These are phyloP conservation scores for Penicillium diatomitis DNA, from an alignment of 495 filamentous ascomycete genomes.

Conservation along the genomic window DNA sequence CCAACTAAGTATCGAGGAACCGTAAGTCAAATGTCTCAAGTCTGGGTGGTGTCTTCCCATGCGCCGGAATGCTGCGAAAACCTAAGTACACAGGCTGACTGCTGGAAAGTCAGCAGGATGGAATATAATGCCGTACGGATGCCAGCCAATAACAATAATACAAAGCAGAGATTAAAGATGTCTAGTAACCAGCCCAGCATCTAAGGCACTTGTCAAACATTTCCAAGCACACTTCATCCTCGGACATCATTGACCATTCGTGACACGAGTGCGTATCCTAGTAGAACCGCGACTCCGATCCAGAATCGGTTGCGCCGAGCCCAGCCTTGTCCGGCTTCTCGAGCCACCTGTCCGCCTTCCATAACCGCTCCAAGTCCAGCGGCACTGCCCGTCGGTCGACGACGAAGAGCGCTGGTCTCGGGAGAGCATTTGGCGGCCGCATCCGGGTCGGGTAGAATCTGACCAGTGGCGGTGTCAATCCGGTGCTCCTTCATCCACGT, in stretches of 20 bases:
- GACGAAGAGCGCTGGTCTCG: conserved; percentile 58
- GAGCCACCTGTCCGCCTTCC: conserved; percentile 60
- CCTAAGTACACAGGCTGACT: not conserved
- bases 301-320: conserved; percentile 64
- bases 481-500: conserved; percentile 79
- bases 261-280: conserved; percentile 71
- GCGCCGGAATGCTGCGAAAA: conserved; percentile 14
- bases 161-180: not conserved
- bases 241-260: conserved; percentile 55
- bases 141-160: too few species aligned
- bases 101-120: not conserved
- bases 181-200: conserved; percentile 2
- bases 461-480: conserved; percentile 72
- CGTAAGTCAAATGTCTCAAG: too few species aligned
- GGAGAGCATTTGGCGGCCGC: conserved; percentile 41
- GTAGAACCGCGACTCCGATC: conserved; percentile 55
- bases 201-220: not conserved
- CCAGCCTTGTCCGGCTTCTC: conserved; percentile 76
- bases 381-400: conserved; percentile 56
- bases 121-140: not conserved
- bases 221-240: conserved; percentile 13
- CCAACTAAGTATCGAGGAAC: too few species aligned
- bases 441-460: conserved; percentile 38
- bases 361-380: conserved; percentile 72
- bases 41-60: not conserved